Evolutionary conservation across 306 rosid genomes (phyloP).

Genomic region (Hippophae gyantsensis): DNA sequence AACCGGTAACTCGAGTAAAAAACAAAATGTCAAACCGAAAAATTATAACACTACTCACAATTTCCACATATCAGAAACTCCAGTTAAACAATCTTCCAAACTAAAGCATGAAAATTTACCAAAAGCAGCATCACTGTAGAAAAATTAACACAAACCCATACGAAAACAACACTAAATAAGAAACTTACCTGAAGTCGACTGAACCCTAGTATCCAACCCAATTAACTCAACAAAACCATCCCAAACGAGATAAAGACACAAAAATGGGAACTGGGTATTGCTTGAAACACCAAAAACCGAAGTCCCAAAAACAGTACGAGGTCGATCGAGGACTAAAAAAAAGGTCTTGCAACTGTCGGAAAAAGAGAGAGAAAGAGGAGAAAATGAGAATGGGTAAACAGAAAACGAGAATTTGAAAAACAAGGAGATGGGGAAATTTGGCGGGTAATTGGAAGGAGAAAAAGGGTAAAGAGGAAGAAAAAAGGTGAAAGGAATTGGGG

Average conservation of each 20-base stretch:
- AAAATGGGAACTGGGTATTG: constrained; percentile 15
- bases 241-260: constrained; percentile 1
- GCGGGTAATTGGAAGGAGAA: constrained; percentile 71
- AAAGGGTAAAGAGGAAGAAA: constrained; percentile 57
- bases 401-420: constrained; percentile 39
- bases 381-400: background rate
- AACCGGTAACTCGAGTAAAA: no score
- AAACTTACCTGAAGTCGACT: constrained; percentile 11
- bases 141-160: background rate
- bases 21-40: no score
- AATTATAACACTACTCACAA: no score
- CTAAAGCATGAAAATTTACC: no score
- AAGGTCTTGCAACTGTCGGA: constrained; percentile 14
- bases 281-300: background rate
- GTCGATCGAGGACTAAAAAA: constrained; percentile 23
- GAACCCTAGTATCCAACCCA: constrained; percentile 23
- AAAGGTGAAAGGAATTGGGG: constrained; percentile 22
- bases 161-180: background rate
- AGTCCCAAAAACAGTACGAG: constrained; percentile 12
- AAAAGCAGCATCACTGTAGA: no score
- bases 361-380: background rate
- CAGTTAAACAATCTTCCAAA: no score
- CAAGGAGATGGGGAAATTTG: constrained; percentile 31
- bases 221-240: constrained; percentile 6
- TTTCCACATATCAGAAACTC: no score